Evolutionary conservation across 176 grass and related monocot species (phyloP), one percentile per base, ranked within the genome.

Genomic region (Paspalum vaginatum): DNA sequence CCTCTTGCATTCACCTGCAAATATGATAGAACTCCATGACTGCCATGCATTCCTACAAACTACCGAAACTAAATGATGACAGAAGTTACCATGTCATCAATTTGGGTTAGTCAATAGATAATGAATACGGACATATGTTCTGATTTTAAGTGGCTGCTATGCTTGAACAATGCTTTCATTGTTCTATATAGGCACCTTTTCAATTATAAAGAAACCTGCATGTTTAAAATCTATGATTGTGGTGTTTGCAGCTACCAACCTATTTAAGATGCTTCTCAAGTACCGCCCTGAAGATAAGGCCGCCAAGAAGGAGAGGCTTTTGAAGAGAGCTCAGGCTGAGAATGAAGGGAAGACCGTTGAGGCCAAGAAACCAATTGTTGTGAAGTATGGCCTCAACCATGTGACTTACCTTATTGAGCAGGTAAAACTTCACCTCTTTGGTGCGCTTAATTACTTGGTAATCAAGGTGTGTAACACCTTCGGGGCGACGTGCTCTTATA

Each of bases 361-460:
- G 50, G 72, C 78, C 1, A 93, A 93, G 81, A 93, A 93, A 57
- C 91, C 91, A 17, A 93, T 93, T 59, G 91, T 93, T 56, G 91
- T 93, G 10, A 93, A 93, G 74, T 93, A 93, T 90, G 91, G 87
- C 11, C 91, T 93, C 39, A 93, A 93, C 81, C 91, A 93, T 82
- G 91, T 93, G 6, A 93, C 91, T 53, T 93, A 90, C 68, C 91
- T 93, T 62, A 93, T 93, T 32, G 91, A 93, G 46, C 91, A 93
- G 87, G 91, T 93, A 14, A n/a, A 4, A 4, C 18, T 37, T n/a
- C 6, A 74, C 8, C 7, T 56, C 21, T 50, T 51, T 15, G 17
- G 48, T 72, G 72, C 7, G 67, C 46, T 3, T 14, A 41, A n/a
- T 2, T 74, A 24, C 4, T 45, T 1, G 2, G 24, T 11, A 8